phyloP scores from a whole-genome alignment of 768 basidiomycete species.

The Termitomyces sp. region DNA sequence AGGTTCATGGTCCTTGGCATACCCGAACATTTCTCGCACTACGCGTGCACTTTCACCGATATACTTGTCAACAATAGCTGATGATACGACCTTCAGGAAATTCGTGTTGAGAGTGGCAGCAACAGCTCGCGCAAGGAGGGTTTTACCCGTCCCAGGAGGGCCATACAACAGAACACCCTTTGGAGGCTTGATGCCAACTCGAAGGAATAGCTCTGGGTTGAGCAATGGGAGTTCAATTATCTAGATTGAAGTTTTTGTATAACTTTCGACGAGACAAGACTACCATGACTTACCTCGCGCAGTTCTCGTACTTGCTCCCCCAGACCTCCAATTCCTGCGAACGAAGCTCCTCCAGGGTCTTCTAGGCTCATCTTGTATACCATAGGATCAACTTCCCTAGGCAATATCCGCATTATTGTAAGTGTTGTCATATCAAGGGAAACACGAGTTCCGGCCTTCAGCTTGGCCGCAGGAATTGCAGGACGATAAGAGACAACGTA shows the following conservation, averaged over 20 bases:
- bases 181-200: slow-evolving; percentile 96
- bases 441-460: slow-evolving; percentile 92
- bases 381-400: slow-evolving; percentile 94
- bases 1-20: slow-evolving; percentile 95
- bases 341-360: slow-evolving; percentile 92
- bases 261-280: background rate
- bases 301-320: slow-evolving; percentile 96
- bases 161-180: slow-evolving; percentile 97
- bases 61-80: slow-evolving; percentile 97
- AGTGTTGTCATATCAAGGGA: slow-evolving; percentile 99
- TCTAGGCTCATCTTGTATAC: slow-evolving; percentile 99
- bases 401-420: slow-evolving; percentile 97
- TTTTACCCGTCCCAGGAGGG: slow-evolving; percentile 96
- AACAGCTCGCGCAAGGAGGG: slow-evolving; percentile 89
- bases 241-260: slow-evolving; percentile 30
- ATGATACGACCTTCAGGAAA: slow-evolving; percentile 98
- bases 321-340: slow-evolving; percentile 95
- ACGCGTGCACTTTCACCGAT: slow-evolving; percentile 97
- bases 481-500: slow-evolving; percentile 98
- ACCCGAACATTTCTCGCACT: slow-evolving; percentile 98
- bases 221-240: slow-evolving; percentile 95
- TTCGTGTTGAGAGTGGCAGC: slow-evolving; percentile 95
- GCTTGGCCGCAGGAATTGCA: slow-evolving; percentile 84
- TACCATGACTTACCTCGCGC: slow-evolving; percentile 64
- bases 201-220: slow-evolving; percentile 89